Percentiles rank a stretch among this genome's conserved stretches.
These are phyloP conservation scores for Syzygium malaccense DNA, from an alignment of 441 rosid genomes.

Conservation along the genomic window DNA sequence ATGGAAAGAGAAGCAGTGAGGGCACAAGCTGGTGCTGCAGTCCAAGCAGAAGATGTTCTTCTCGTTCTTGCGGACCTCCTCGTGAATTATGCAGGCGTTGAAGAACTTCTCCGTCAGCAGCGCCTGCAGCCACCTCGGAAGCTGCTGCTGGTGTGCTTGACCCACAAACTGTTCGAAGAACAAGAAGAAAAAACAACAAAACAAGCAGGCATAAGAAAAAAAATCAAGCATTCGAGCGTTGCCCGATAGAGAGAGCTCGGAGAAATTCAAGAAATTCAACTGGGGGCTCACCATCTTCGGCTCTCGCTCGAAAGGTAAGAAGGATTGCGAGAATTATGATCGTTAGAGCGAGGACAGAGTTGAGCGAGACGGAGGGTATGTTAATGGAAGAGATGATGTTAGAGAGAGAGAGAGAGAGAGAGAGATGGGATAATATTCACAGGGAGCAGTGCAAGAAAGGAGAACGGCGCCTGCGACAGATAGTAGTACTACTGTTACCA, in stretches of 20 bases:
- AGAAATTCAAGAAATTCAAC: not conserved
- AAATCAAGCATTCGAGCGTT: not conserved
- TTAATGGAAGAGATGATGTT: not conserved
- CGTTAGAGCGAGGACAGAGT: not conserved
- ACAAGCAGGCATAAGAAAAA: not conserved
- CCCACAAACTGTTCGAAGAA: not conserved
- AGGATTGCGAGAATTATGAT: not conserved
- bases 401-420: slow-evolving; percentile 17
- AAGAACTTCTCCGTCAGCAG: slow-evolving; percentile 21
- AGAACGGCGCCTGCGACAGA: slow-evolving; percentile 46
- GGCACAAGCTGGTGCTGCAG: slow-evolving; percentile 16
- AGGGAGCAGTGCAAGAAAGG: slow-evolving; percentile 3
- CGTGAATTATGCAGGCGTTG: slow-evolving; percentile 12
- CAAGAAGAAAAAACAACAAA: not conserved
- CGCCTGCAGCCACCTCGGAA: slow-evolving; percentile 14
- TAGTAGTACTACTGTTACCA: slow-evolving; percentile 36
- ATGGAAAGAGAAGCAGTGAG: slow-evolving; percentile 22
- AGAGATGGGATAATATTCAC: not conserved
- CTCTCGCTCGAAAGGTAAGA: not conserved
- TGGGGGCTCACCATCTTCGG: not conserved
- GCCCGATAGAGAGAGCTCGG: not conserved
- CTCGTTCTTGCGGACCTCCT: slow-evolving; percentile 1
- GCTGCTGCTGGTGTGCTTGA: not conserved
- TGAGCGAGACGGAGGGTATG: not conserved
- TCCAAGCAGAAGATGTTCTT: slow-evolving; percentile 7